Evolutionary conservation across 176 grass and related monocot species (phyloP).

Genomic region (Cocos nucifera): DNA sequence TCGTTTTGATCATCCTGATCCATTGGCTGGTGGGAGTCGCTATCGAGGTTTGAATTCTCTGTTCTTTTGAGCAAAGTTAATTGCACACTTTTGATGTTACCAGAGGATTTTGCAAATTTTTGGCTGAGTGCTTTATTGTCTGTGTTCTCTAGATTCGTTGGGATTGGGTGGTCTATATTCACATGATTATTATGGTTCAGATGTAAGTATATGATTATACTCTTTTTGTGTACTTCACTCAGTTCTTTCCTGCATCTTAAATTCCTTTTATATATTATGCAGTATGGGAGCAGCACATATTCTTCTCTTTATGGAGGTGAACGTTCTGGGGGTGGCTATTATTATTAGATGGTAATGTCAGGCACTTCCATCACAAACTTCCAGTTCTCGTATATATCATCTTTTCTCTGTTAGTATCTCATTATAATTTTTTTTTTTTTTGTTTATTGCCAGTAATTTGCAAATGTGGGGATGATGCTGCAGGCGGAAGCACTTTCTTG

Average conservation of each 20-base stretch:
- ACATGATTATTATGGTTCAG: slow-evolving; percentile 31
- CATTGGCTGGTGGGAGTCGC: slow-evolving; percentile 18
- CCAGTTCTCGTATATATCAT: neutral
- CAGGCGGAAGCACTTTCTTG: slow-evolving; percentile 3
- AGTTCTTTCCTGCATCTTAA: slow-evolving; percentile 3
- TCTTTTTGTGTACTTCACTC: neutral
- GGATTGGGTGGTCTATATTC: slow-evolving; percentile 24
- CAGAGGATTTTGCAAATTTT: too few relatives aligned
- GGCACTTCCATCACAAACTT: neutral
- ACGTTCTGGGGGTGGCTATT: slow-evolving; percentile 27
- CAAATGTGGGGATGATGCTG: slow-evolving; percentile 1
- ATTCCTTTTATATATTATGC: slow-evolving; percentile 20
- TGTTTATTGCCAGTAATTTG: slow-evolving; percentile 9
- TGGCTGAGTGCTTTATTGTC: neutral
- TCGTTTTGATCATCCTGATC: slow-evolving; percentile 36
- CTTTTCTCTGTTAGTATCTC: neutral
- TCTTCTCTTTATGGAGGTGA: slow-evolving; percentile 31
- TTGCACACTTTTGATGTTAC: neutral
- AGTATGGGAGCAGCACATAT: slow-evolving; percentile 24
- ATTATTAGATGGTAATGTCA: slow-evolving; percentile 27
- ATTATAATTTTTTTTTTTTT: slow-evolving; percentile 5
- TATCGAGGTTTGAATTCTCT: slow-evolving; percentile 29
- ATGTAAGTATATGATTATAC: slow-evolving; percentile 28
- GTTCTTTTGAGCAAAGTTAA: neutral
- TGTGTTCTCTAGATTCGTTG: slow-evolving; percentile 13